phyloP scores from a whole-genome alignment of 208 protist genomes.

The Wallacemonas sp. region DNA sequence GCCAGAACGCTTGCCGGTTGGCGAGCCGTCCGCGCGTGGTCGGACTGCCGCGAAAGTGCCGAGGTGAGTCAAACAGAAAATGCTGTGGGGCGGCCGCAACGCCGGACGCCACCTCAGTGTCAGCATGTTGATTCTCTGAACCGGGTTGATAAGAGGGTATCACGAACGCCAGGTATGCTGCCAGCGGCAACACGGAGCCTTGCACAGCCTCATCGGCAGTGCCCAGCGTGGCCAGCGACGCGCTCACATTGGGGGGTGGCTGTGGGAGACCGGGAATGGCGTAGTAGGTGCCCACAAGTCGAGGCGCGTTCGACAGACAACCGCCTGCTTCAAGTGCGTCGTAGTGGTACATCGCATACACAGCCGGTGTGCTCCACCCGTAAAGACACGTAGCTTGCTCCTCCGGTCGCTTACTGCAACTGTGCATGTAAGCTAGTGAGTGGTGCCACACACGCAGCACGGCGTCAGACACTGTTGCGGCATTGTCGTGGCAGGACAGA shows the following conservation, averaged over 20 bases:
- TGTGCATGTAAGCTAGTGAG: not conserved
- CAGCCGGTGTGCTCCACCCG: not conserved
- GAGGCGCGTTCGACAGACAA: not conserved
- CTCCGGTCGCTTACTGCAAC: no score
- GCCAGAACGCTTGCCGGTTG: constrained; percentile 1
- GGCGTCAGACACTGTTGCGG: no score
- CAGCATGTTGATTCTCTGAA: not conserved
- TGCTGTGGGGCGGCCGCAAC: not conserved
- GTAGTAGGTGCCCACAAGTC: not conserved
- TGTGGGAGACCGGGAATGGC: constrained; percentile 6
- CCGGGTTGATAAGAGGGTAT: not conserved
- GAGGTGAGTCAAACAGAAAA: not conserved
- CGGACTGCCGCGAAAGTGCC: not conserved
- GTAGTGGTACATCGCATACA: constrained; percentile 2
- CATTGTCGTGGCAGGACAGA: no score
- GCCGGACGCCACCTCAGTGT: not conserved
- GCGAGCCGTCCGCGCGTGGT: not conserved
- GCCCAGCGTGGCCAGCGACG: not conserved
- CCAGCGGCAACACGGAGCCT: not conserved
- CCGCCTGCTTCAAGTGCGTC: not conserved
- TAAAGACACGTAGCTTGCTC: not conserved
- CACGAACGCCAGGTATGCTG: not conserved
- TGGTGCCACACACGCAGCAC: not conserved
- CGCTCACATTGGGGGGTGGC: not conserved
- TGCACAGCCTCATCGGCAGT: not conserved